Percentiles rank a stretch among this genome's conserved stretches.
These are phyloP conservation scores for Talaromyces stipitatus DNA, from an alignment of 495 filamentous ascomycete species.

Conservation along the genomic window DNA sequence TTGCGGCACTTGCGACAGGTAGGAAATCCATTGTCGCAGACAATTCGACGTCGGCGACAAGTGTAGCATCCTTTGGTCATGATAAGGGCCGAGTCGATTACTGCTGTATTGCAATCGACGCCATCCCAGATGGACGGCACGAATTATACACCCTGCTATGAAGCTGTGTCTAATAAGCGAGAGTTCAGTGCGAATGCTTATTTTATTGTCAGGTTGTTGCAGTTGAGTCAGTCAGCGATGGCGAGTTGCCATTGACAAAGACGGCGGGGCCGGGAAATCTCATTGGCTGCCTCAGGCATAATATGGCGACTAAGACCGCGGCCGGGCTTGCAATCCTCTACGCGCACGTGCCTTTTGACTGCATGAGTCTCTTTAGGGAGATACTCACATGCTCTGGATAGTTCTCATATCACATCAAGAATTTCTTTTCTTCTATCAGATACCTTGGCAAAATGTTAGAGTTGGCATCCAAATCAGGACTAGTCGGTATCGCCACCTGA, in stretches of 20 bases:
- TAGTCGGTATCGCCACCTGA: not conserved
- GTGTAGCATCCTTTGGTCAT: conserved; percentile 46
- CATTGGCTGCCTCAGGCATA: not conserved
- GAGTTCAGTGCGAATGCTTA: too few relatives aligned
- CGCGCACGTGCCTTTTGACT: not conserved
- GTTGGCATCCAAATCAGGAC: too few relatives aligned
- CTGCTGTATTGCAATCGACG: not conserved
- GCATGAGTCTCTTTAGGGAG: not conserved
- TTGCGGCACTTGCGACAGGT: conserved; percentile 57
- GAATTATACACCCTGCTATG: not conserved
- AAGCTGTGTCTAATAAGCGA: too few relatives aligned
- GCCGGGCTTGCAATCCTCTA: not conserved
- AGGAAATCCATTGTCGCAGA: conserved; percentile 55
- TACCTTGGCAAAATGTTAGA: too few relatives aligned
- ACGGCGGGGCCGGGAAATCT: not conserved
- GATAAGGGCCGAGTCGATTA: conserved; percentile 6
- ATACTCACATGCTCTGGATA: not conserved
- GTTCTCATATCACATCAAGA: too few relatives aligned
- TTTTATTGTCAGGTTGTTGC: not conserved
- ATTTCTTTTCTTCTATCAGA: too few relatives aligned
- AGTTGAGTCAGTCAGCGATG: not conserved
- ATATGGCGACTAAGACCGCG: not conserved
- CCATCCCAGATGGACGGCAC: not conserved
- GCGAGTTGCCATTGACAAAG: not conserved
- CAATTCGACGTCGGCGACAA: conserved; percentile 42